Evolutionary conservation across 1,284 basidiomycete species (phyloP).

Genomic region (Cerioporus squamosus): DNA sequence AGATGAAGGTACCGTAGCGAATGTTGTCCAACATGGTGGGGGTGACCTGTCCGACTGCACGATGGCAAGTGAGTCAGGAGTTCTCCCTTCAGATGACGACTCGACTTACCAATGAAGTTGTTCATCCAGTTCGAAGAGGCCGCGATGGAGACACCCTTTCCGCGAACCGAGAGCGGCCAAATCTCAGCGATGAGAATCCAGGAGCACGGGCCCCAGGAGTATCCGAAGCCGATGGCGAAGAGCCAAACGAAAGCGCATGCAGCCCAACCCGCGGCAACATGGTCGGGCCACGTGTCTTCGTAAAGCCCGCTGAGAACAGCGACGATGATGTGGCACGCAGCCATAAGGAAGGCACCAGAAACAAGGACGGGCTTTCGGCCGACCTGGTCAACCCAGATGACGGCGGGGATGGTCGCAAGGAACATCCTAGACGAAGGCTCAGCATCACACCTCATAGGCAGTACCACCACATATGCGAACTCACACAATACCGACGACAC

Average conservation of each 20-base stretch:
- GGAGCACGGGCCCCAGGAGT: slow-evolving; percentile 71
- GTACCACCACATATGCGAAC: slow-evolving; percentile 28
- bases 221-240: slow-evolving; percentile 70
- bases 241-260: slow-evolving; percentile 71
- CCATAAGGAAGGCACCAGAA: slow-evolving; percentile 76
- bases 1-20: slow-evolving; percentile 68
- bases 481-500: slow-evolving; percentile 80
- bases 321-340: slow-evolving; percentile 63
- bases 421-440: slow-evolving; percentile 57
- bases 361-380: slow-evolving; percentile 73
- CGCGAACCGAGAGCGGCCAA: slow-evolving; percentile 68
- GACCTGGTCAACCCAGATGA: slow-evolving; percentile 73
- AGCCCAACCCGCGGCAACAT: slow-evolving; percentile 61
- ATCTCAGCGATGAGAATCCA: slow-evolving; percentile 73
- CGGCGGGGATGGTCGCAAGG: slow-evolving; percentile 74
- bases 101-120: slow-evolving; percentile 66
- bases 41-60: slow-evolving; percentile 53
- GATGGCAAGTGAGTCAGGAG: background rate
- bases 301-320: slow-evolving; percentile 62
- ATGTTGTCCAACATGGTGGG: slow-evolving; percentile 64
- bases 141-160: slow-evolving; percentile 71
- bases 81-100: background rate
- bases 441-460: background rate
- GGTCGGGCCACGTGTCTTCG: slow-evolving; percentile 50
- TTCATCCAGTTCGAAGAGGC: slow-evolving; percentile 82